Evolutionary conservation across 805 yeast genomes (phyloP).

Genomic region (Zygotorulaspora florentina): DNA sequence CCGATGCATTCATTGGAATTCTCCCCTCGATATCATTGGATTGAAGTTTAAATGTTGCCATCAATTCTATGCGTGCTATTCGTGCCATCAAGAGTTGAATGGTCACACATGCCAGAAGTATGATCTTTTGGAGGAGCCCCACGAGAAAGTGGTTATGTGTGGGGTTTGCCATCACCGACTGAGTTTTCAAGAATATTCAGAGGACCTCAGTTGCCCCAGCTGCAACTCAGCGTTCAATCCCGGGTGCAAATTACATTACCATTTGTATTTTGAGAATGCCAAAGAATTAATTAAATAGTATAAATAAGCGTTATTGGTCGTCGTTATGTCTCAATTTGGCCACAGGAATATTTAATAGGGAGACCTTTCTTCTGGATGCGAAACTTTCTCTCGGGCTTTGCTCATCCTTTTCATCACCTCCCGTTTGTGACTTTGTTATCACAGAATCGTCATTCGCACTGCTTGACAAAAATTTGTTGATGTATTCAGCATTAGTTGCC

Average conservation of each 20-base stretch:
- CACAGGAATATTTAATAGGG: slow-evolving; percentile 30
- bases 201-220: slow-evolving; percentile 17
- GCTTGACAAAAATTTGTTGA: slow-evolving; percentile 8
- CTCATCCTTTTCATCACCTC: background rate
- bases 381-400: slow-evolving; percentile 8
- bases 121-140: slow-evolving; percentile 8
- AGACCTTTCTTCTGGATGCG: slow-evolving; percentile 16
- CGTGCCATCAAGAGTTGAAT: slow-evolving; percentile 27
- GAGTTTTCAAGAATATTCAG: slow-evolving; percentile 26
- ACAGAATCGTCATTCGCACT: slow-evolving; percentile 4
- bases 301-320: background rate
- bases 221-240: slow-evolving; percentile 32
- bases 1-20: slow-evolving; percentile 35
- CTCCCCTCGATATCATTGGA: slow-evolving; percentile 30
- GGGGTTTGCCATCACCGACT: slow-evolving; percentile 30
- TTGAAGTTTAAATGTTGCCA: slow-evolving; percentile 33
- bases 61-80: slow-evolving; percentile 28
- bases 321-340: slow-evolving; percentile 25
- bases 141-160: slow-evolving; percentile 24
- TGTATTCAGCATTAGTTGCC: slow-evolving; percentile 8
- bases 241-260: slow-evolving; percentile 32
- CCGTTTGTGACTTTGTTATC: background rate
- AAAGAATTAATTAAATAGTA: background rate
- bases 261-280: slow-evolving; percentile 24
- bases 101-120: slow-evolving; percentile 18